These are phyloP conservation scores for Malus hybrid DNA, from an alignment of 331 rosid species.

Conservation along the genomic window DNA sequence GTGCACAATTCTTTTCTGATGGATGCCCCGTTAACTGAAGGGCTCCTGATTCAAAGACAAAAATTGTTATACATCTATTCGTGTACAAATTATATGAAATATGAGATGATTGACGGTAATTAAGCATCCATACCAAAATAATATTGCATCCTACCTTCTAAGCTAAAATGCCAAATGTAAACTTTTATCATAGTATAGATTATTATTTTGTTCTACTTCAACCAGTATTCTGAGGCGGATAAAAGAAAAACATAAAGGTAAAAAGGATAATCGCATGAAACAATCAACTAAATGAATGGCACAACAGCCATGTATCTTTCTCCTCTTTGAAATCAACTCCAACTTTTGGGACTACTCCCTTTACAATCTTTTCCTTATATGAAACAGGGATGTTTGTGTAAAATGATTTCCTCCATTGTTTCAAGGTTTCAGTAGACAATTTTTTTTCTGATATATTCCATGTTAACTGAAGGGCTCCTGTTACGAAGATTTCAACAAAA, in stretches of 20 bases:
- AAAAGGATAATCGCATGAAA: neutral
- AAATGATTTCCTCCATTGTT: conserved; percentile 17
- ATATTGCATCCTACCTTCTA: neutral
- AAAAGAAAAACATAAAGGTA: neutral
- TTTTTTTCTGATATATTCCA: conserved; percentile 10
- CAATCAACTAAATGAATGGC: neutral
- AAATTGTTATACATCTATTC: neutral
- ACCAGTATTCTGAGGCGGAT: neutral
- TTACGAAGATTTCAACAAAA: neutral
- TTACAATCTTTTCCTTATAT: conserved; percentile 26
- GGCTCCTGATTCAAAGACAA: conserved; percentile 21
- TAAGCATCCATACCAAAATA: neutral
- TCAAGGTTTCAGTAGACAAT: conserved; percentile 12
- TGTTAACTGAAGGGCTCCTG: conserved; percentile 26
- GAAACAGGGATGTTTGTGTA: conserved; percentile 28
- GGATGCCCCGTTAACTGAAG: conserved; percentile 22
- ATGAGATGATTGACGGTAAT: neutral
- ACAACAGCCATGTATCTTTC: conserved; percentile 8
- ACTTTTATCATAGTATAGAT: neutral
- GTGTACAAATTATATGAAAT: neutral
- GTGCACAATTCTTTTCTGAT: neutral
- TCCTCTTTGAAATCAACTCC: conserved; percentile 31
- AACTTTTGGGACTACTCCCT: conserved; percentile 13
- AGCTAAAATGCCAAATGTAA: neutral
- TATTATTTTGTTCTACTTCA: neutral